Conservation (phyloP, 1,284 basidiomycete genomes). For the Porogramme epimiltina region DNA sequence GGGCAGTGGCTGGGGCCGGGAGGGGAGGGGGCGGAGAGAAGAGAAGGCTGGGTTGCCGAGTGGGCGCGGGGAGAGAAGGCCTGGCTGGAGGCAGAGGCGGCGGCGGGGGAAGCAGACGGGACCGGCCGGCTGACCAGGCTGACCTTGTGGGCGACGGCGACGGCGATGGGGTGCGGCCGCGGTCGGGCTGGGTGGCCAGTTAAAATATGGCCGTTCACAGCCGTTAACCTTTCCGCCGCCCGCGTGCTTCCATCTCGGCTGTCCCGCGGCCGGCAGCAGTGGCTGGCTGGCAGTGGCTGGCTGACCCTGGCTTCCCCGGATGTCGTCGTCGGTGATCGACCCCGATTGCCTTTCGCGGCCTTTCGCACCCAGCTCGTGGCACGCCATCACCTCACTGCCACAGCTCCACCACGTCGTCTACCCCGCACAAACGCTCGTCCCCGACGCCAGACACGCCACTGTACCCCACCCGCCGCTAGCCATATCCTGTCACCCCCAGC, state of each 20-base stretch:
- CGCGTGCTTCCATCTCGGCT: no score
- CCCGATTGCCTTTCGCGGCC: constrained; percentile 2
- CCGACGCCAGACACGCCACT: no score
- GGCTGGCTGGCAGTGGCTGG: not conserved
- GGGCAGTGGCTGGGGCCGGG: not conserved
- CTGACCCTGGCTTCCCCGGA: not conserved
- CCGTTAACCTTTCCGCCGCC: no score
- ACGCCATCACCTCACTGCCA: constrained; percentile 13
- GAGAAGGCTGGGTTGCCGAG: constrained; percentile 1
- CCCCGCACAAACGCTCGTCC: constrained; percentile 16
- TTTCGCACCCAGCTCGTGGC: not conserved
- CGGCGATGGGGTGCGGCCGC: not conserved
- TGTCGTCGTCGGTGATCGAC: not conserved
- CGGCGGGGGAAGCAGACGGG: constrained; percentile 3
- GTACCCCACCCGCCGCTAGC: no score
- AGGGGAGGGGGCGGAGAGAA: constrained; percentile 10
- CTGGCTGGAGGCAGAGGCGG: not conserved
- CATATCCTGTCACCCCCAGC: no score
- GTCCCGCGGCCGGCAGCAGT: no score
- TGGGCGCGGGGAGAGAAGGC: constrained; percentile 1
- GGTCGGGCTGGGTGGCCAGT: not conserved
- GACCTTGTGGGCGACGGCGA: not conserved
- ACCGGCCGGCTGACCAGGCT: constrained; percentile 3
- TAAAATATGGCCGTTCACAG: no score
- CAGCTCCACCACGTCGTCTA: constrained; percentile 8